phyloP scores from a whole-genome alignment of 176 grass and related monocot species.

The Lolium rigidum region DNA sequence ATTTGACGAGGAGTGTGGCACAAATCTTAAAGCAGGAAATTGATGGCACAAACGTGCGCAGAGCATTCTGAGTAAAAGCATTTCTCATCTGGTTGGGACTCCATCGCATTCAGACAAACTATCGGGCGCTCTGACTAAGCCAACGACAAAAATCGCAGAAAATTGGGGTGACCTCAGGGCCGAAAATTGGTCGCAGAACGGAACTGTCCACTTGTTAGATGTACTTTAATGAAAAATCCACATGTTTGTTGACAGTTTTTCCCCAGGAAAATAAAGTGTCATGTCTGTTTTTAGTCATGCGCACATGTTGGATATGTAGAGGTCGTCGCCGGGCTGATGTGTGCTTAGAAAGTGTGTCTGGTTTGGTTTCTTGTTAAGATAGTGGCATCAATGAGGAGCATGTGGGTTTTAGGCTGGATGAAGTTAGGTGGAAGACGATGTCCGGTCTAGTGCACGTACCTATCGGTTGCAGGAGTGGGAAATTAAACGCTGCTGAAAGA shows the following conservation, averaged over 20 bases:
- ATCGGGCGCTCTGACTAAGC: neutral
- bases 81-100: too few species aligned
- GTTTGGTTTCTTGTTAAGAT: slow-evolving; percentile 32
- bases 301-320: neutral
- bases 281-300: neutral
- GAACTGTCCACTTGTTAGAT: neutral
- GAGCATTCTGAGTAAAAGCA: neutral
- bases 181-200: neutral
- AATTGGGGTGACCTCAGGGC: neutral
- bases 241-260: neutral
- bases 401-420: slow-evolving; percentile 16
- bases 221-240: neutral
- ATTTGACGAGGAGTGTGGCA: too few species aligned
- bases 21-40: too few species aligned
- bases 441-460: slow-evolving; percentile 30
- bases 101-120: neutral
- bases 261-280: neutral
- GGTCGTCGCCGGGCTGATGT: neutral
- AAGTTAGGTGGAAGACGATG: slow-evolving; percentile 40
- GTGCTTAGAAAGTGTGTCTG: slow-evolving; percentile 27
- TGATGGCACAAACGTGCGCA: too few species aligned
- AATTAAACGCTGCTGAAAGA: slow-evolving; percentile 44
- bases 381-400: neutral
- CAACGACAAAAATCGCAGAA: neutral
- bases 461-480: slow-evolving; percentile 10